phyloP scores from a whole-genome alignment of 805 yeast species.

The Ogataea philodendri region DNA sequence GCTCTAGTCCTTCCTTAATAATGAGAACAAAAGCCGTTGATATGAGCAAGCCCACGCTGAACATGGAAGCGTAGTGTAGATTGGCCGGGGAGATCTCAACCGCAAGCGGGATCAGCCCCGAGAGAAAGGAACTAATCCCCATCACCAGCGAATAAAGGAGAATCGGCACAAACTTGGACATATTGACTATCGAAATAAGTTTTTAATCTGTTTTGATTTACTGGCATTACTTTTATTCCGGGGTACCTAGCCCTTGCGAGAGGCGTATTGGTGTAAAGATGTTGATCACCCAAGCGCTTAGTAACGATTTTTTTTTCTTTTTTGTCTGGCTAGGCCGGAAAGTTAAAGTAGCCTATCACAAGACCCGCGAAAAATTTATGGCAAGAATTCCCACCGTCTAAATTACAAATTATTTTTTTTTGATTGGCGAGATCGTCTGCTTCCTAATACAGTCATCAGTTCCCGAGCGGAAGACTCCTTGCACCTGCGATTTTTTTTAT shows the following conservation, averaged over 20 bases:
- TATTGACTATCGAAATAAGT: too few relatives aligned
- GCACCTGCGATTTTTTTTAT: constrained; percentile 9
- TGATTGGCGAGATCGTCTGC: constrained; percentile 6
- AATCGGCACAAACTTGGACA: constrained; percentile 21
- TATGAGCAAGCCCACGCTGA: constrained; percentile 59
- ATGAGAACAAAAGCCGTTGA: constrained; percentile 59
- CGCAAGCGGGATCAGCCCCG: constrained; percentile 31
- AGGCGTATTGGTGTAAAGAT: too few relatives aligned
- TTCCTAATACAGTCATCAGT: constrained; percentile 6
- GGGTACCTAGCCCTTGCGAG: too few relatives aligned
- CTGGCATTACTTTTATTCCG: too few relatives aligned
- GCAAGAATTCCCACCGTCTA: neutral
- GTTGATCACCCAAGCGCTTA: too few relatives aligned
- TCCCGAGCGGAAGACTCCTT: constrained; percentile 7
- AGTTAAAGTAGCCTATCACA: constrained; percentile 2
- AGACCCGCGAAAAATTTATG: neutral
- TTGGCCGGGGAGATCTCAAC: constrained; percentile 25
- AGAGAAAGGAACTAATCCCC: constrained; percentile 29
- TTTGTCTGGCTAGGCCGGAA: neutral
- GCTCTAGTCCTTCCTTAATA: constrained; percentile 64
- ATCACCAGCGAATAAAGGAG: constrained; percentile 22
- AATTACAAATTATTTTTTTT: constrained; percentile 3
- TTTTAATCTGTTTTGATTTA: too few relatives aligned
- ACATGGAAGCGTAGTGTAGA: constrained; percentile 42
- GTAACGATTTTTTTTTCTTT: neutral